phyloP scores from a whole-genome alignment of 176 grass and related monocot species.

The Puccinellia tenuiflora region DNA sequence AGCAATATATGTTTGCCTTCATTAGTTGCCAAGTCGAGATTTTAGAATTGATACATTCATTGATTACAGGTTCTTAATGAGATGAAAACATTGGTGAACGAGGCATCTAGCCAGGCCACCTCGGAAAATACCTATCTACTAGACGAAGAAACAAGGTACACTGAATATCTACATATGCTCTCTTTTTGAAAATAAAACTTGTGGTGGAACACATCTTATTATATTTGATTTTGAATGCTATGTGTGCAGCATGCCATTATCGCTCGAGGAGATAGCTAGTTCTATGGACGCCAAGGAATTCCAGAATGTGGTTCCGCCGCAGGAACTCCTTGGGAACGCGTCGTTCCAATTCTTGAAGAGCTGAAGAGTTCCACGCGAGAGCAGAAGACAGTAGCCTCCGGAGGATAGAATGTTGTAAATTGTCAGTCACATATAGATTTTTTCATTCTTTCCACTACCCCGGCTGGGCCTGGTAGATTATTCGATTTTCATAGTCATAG shows the following conservation, averaged over 20 bases:
- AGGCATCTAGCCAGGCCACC: constrained; percentile 25
- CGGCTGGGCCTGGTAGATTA: constrained; percentile 10
- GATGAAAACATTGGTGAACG: constrained; percentile 44
- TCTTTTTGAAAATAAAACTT: neutral
- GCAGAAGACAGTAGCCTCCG: neutral
- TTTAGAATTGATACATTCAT: neutral
- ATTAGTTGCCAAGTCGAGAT: neutral
- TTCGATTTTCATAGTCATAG: constrained; percentile 10
- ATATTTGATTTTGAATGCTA: neutral
- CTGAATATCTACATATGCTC: neutral
- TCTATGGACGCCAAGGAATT: constrained; percentile 74
- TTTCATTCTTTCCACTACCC: constrained; percentile 12
- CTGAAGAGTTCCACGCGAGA: neutral
- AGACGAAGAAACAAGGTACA: constrained; percentile 59
- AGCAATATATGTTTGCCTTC: neutral
- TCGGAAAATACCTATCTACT: constrained; percentile 47
- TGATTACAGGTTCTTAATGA: constrained; percentile 52
- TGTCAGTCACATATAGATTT: constrained; percentile 12
- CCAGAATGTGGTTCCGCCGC: constrained; percentile 51
- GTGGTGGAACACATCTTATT: neutral
- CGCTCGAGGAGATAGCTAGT: constrained; percentile 64
- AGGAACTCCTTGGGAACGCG: constrained; percentile 54
- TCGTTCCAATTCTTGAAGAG: constrained; percentile 74
- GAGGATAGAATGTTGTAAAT: constrained; percentile 32
- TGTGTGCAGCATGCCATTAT: constrained; percentile 60